Percentiles rank a stretch among this genome's conserved stretches.
These are phyloP conservation scores for Allium sativum DNA, from an alignment of 106 monocot genomes.

Conservation along the genomic window DNA sequence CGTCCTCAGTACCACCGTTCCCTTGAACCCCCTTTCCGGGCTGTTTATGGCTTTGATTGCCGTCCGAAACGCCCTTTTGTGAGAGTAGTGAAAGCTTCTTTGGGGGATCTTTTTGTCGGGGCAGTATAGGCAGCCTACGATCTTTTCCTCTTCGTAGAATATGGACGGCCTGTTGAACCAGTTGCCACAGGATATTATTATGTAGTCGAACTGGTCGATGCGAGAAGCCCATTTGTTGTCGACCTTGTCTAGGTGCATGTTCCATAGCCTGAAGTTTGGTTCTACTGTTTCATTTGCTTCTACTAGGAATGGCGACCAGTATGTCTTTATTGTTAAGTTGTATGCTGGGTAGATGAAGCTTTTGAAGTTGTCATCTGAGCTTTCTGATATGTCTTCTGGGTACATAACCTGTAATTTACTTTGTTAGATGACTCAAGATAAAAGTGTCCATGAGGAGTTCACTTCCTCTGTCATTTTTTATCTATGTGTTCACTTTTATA, in stretches of 20 bases:
- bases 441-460: too few relatives aligned
- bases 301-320: slow-evolving; percentile 11
- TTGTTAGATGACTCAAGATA: slow-evolving; percentile 8
- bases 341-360: slow-evolving; percentile 18
- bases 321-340: slow-evolving; percentile 1
- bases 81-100: slow-evolving; percentile 3
- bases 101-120: background rate
- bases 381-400: slow-evolving; percentile 26
- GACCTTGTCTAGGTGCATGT: slow-evolving; percentile 15
- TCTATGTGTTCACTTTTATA: too few relatives aligned
- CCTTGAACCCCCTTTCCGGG: background rate
- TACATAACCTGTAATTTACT: slow-evolving; percentile 22
- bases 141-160: slow-evolving; percentile 14
- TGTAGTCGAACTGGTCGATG: slow-evolving; percentile 19
- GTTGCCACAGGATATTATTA: slow-evolving; percentile 39
- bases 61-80: slow-evolving; percentile 7
- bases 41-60: slow-evolving; percentile 11
- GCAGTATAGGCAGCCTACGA: slow-evolving; percentile 20
- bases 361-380: slow-evolving; percentile 19
- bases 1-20: slow-evolving; percentile 5
- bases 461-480: too few relatives aligned
- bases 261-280: slow-evolving; percentile 2
- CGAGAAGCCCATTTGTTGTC: slow-evolving; percentile 23
- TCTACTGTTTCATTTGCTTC: slow-evolving; percentile 2
- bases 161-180: slow-evolving; percentile 49